phyloP scores from a whole-genome alignment of 345 rosid genomes.

The Lumnitzera littorea region DNA sequence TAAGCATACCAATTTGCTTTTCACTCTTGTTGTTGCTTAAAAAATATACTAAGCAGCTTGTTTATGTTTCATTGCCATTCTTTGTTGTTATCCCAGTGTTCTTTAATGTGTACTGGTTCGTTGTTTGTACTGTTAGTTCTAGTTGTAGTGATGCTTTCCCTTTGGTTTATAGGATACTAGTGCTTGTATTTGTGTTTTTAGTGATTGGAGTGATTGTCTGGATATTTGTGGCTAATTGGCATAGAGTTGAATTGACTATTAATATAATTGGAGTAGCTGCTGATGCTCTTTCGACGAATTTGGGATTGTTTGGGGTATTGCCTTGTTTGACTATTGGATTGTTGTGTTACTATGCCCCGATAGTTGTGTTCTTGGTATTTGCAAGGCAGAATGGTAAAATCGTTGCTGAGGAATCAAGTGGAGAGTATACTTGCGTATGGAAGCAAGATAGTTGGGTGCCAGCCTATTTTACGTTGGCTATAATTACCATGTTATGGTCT shows the following conservation, averaged over 20 bases:
- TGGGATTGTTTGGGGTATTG: constrained; percentile 57
- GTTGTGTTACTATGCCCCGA: constrained; percentile 55
- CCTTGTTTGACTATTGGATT: constrained; percentile 57
- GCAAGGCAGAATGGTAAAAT: constrained; percentile 69
- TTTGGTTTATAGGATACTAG: constrained; percentile 56
- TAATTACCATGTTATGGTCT: constrained; percentile 89
- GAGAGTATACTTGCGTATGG: constrained; percentile 63
- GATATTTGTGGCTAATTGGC: constrained; percentile 81
- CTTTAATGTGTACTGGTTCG: constrained; percentile 84
- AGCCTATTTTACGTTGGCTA: constrained; percentile 67
- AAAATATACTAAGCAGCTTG: constrained; percentile 79
- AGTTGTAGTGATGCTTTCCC: constrained; percentile 66
- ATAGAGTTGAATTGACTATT: constrained; percentile 67
- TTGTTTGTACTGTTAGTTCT: constrained; percentile 67
- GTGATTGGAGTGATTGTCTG: constrained; percentile 63
- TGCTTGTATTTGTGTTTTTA: constrained; percentile 59
- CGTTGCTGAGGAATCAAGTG: constrained; percentile 44
- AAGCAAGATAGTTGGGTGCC: constrained; percentile 94
- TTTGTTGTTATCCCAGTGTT: constrained; percentile 59
- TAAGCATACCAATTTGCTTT: constrained; percentile 70
- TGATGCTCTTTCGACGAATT: constrained; percentile 63
- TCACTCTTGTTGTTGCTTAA: constrained; percentile 59
- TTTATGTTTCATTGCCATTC: constrained; percentile 71
- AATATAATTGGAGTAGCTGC: constrained; percentile 72
- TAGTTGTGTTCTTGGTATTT: constrained; percentile 76